Evolutionary conservation across 2,329 filamentous ascomycete species (phyloP).

Genomic region (Aschersonia sp.): DNA sequence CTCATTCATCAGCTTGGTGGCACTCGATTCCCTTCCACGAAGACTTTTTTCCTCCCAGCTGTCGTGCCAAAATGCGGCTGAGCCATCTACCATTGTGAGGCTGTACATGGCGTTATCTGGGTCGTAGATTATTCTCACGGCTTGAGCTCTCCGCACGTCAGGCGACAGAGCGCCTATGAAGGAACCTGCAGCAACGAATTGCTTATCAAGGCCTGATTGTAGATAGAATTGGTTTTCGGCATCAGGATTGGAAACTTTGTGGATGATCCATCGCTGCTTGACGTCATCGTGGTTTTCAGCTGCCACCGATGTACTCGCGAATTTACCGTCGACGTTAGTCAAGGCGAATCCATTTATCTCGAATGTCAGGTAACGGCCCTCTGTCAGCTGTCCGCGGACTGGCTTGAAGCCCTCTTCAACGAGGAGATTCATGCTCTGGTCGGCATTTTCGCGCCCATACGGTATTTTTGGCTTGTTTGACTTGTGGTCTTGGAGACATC

Average conservation of each 20-base stretch:
- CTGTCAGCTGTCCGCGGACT: constrained; percentile 34
- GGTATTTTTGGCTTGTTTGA: constrained; percentile 4
- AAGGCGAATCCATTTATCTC: constrained; percentile 27
- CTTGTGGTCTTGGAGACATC: constrained; percentile 5
- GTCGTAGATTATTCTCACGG: constrained; percentile 4
- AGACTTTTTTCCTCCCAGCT: not conserved
- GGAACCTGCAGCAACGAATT: constrained; percentile 26
- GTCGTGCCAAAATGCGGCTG: not conserved
- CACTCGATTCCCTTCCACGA: not conserved
- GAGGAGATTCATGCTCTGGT: constrained; percentile 74
- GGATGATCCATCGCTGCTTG: constrained; percentile 32
- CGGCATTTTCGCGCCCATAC: constrained; percentile 28
- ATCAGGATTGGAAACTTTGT: constrained; percentile 17
- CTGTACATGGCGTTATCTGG: constrained; percentile 1
- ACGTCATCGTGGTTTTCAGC: constrained; percentile 19
- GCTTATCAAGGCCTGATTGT: constrained; percentile 12
- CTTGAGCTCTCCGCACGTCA: constrained; percentile 3
- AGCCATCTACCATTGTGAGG: not conserved
- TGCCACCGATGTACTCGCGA: constrained; percentile 5
- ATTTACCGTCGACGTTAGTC: constrained; percentile 12
- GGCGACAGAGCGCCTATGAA: constrained; percentile 4
- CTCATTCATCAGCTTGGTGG: not conserved
- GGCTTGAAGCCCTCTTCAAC: constrained; percentile 37
- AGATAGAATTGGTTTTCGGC: constrained; percentile 9
- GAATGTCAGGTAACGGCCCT: constrained; percentile 37